These are phyloP conservation scores for Penicillium herquei DNA, from an alignment of 495 filamentous ascomycete genomes.

Conservation along the genomic window DNA sequence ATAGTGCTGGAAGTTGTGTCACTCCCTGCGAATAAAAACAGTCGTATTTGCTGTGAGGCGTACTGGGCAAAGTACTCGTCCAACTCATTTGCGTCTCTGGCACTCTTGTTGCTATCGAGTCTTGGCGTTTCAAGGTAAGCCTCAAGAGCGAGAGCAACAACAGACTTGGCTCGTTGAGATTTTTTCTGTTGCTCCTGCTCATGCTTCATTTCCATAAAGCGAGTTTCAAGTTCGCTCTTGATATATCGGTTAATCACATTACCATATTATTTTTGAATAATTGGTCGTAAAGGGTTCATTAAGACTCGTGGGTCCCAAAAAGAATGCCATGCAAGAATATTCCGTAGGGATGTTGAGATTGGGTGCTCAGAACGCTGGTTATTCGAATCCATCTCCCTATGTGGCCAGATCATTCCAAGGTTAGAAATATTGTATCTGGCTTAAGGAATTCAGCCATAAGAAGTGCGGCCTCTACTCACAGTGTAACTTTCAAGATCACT, in stretches of 20 bases:
- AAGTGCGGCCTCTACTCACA: too few relatives aligned
- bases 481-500: neutral
- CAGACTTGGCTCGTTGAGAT: neutral
- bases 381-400: constrained; percentile 1
- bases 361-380: neutral
- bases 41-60: neutral
- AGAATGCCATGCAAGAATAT: neutral
- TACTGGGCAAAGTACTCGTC: constrained; percentile 1
- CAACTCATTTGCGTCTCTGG: neutral
- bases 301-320: constrained; percentile 1
- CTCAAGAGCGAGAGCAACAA: neutral
- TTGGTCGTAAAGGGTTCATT: neutral
- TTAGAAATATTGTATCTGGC: too few relatives aligned
- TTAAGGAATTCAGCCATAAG: too few relatives aligned
- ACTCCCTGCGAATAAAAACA: neutral
- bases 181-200: neutral
- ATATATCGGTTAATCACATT: neutral
- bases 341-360: neutral
- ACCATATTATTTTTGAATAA: neutral
- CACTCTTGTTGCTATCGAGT: neutral
- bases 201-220: neutral
- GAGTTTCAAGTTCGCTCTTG: neutral
- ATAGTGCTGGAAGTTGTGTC: constrained; percentile 34
- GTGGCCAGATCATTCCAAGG: too few relatives aligned
- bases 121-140: constrained; percentile 3